Conservation (phyloP, 257 asterid genomes). For the Solanum dulcamara region DNA sequence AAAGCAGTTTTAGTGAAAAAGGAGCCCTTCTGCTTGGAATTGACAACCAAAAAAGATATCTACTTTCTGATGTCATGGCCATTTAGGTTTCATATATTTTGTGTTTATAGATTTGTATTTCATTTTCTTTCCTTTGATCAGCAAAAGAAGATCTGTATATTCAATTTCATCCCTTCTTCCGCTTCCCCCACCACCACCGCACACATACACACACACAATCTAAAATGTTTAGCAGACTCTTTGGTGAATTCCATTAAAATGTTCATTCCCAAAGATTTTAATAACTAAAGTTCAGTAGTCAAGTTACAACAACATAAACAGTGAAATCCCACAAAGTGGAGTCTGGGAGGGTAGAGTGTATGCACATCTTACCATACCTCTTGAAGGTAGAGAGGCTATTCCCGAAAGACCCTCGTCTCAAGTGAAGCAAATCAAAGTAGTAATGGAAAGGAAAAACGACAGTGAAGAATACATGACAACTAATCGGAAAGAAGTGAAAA, state of each 20-base stretch:
- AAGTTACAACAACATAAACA: not conserved
- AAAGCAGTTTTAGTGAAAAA: not conserved
- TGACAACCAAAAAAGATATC: not conserved
- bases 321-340: not conserved
- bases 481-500: not conserved
- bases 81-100: not conserved
- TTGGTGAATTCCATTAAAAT: not conserved
- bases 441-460: not conserved
- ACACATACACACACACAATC: not conserved
- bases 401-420: not conserved
- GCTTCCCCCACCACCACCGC: not conserved
- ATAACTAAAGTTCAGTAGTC: not conserved
- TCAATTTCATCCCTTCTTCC: not conserved
- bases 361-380: not conserved
- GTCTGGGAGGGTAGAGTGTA: not conserved
- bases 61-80: not conserved
- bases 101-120: not conserved
- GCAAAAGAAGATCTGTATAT: not conserved
- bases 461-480: not conserved
- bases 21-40: not conserved
- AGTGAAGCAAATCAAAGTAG: not conserved
- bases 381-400: not conserved
- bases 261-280: not conserved
- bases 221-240: not conserved
- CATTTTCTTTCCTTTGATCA: not conserved